phyloP scores from a whole-genome alignment of 2,329 filamentous ascomycete genomes.

The Stagonosporopsis tanaceti region DNA sequence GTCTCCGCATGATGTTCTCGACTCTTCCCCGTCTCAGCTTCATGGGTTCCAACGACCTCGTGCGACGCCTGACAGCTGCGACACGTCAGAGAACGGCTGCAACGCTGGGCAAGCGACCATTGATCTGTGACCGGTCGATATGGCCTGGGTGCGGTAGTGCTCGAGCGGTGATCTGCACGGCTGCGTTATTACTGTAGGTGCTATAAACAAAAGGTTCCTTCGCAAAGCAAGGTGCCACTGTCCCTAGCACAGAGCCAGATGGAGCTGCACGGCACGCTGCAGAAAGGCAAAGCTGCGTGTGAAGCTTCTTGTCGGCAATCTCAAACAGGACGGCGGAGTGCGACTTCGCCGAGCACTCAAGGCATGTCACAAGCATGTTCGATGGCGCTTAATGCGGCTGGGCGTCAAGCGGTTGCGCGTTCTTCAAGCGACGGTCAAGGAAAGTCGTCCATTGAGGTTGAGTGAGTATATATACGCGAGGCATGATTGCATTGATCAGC shows the following conservation, averaged over 20 bases:
- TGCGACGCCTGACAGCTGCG: slow-evolving; percentile 11
- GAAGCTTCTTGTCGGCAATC: not conserved
- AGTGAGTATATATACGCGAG: not conserved
- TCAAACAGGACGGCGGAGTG: slow-evolving; percentile 5
- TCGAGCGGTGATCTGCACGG: not conserved
- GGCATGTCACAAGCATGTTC: slow-evolving; percentile 6
- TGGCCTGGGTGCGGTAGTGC: not conserved
- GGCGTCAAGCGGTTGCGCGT: not conserved
- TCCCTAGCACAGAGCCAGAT: not conserved
- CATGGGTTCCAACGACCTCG: not conserved
- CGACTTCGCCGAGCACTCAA: slow-evolving; percentile 1
- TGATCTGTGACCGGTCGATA: not conserved
- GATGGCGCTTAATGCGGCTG: not conserved
- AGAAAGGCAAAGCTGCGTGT: not conserved
- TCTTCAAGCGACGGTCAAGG: not conserved
- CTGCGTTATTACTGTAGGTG: not conserved
- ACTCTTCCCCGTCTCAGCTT: not conserved
- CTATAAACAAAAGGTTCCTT: not conserved
- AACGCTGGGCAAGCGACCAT: not conserved
- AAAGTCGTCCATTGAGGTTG: not conserved
- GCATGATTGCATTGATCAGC: too few species aligned
- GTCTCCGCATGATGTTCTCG: not conserved
- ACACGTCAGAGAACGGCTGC: slow-evolving; percentile 11
- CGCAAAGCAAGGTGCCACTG: not conserved
- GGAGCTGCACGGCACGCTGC: not conserved